phyloP scores from a whole-genome alignment of 2,329 filamentous ascomycete genomes.

The Diaporthe velutina region DNA sequence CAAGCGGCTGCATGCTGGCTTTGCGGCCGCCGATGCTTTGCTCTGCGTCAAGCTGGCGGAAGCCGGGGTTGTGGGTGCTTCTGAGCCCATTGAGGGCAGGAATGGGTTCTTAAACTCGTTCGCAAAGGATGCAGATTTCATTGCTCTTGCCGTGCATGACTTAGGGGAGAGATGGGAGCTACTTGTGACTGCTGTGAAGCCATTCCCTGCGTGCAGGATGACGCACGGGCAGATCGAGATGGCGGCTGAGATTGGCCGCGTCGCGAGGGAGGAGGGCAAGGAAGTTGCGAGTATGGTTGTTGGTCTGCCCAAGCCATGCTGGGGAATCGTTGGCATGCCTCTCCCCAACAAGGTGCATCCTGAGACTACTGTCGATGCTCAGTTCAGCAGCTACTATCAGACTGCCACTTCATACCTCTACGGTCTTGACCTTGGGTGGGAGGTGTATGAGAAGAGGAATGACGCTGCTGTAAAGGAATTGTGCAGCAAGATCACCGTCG shows the following conservation, averaged over 20 bases:
- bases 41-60: constrained; percentile 45
- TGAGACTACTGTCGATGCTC: constrained; percentile 46
- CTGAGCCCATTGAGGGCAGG: constrained; percentile 43
- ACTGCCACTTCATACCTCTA: constrained; percentile 46
- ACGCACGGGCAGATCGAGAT: constrained; percentile 48
- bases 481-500: background rate
- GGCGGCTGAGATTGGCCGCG: constrained; percentile 41
- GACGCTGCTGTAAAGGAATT: background rate
- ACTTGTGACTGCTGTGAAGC: constrained; percentile 44
- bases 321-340: constrained; percentile 39
- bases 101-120: constrained; percentile 44
- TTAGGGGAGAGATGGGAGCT: constrained; percentile 45
- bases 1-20: constrained; percentile 47
- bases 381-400: constrained; percentile 48
- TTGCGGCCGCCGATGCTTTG: constrained; percentile 47
- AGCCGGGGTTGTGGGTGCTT: constrained; percentile 44
- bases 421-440: constrained; percentile 44
- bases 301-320: constrained; percentile 1
- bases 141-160: constrained; percentile 38
- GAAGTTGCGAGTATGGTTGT: background rate
- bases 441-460: background rate
- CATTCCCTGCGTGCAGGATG: constrained; percentile 46
- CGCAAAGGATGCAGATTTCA: constrained; percentile 39
- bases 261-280: constrained; percentile 29
- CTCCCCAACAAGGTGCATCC: constrained; percentile 45